Evolutionary conservation across 768 basidiomycete genomes (phyloP).

Genomic region (Mycena leptocephala): DNA sequence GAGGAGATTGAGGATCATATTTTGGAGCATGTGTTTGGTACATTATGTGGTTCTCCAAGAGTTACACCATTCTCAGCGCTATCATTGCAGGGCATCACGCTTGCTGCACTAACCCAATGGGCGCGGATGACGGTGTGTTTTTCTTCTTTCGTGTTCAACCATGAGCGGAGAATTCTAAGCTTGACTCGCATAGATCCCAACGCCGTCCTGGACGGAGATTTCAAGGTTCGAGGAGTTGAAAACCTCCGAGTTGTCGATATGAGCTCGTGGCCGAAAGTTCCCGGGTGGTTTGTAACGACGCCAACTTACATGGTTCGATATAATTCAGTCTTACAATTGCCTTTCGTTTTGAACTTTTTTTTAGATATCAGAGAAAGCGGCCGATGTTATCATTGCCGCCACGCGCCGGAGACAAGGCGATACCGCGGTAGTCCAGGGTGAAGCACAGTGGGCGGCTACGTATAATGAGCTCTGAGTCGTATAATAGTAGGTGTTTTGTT

Average conservation of each 20-base stretch:
- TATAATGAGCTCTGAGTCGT: too few relatives aligned
- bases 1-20: constrained; percentile 44
- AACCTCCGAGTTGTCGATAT: constrained; percentile 50
- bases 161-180: not conserved
- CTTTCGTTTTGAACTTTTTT: not conserved
- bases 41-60: not conserved
- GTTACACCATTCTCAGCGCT: too few relatives aligned
- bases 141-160: not conserved
- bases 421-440: not conserved
- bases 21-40: constrained; percentile 42
- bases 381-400: constrained; percentile 43
- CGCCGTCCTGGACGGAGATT: constrained; percentile 48
- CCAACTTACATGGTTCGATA: constrained; percentile 49
- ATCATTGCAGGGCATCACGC: constrained; percentile 44
- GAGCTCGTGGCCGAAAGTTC: constrained; percentile 48
- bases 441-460: too few relatives aligned
- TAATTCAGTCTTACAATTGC: not conserved
- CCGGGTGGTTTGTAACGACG: constrained; percentile 50
- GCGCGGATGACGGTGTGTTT: constrained; percentile 41
- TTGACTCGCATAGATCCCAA: constrained; percentile 37
- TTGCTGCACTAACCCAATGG: constrained; percentile 48
- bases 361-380: constrained; percentile 51
- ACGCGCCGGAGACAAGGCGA: not conserved
- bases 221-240: constrained; percentile 48
- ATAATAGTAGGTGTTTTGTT: too few relatives aligned